phyloP scores from a whole-genome alignment of 1,284 basidiomycete species.

The Inonotus obliquus region DNA sequence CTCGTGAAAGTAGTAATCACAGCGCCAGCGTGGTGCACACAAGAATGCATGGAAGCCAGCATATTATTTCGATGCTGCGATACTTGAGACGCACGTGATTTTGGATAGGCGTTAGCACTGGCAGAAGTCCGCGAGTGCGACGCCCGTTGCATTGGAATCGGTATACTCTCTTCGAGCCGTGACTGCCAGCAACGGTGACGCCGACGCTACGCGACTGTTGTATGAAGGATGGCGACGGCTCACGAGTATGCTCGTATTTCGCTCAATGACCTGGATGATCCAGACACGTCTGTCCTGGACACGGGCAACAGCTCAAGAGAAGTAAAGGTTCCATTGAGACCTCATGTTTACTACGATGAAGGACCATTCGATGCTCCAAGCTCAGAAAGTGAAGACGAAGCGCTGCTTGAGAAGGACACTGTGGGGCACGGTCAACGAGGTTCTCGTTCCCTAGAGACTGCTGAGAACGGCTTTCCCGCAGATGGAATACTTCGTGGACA shows the following conservation, averaged over 20 bases:
- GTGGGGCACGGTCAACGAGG: background rate
- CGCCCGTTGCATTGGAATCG: no score
- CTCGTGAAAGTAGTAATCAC: no score
- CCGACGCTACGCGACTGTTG: background rate
- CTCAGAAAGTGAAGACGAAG: slow-evolving; percentile 62
- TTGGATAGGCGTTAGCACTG: no score
- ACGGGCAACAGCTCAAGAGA: background rate
- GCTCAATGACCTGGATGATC: background rate
- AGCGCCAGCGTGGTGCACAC: no score
- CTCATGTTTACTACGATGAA: slow-evolving; percentile 60
- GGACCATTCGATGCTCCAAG: slow-evolving; percentile 68
- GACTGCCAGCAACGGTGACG: background rate
- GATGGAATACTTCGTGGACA: slow-evolving; percentile 1
- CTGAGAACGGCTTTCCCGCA: slow-evolving; percentile 19
- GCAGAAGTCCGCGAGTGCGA: no score
- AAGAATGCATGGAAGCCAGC: no score
- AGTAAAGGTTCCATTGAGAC: slow-evolving; percentile 28
- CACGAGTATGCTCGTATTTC: slow-evolving; percentile 2
- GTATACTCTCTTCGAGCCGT: background rate
- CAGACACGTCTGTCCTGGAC: no score
- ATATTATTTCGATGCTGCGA: no score
- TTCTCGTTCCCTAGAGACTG: slow-evolving; percentile 28
- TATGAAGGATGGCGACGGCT: background rate
- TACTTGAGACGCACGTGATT: no score
- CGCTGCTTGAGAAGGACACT: slow-evolving; percentile 38